Percentiles rank a stretch among this genome's conserved stretches.
These are phyloP conservation scores for Aspergillus fumigatiaffinis DNA, from an alignment of 2,329 filamentous ascomycete genomes.

Conservation along the genomic window DNA sequence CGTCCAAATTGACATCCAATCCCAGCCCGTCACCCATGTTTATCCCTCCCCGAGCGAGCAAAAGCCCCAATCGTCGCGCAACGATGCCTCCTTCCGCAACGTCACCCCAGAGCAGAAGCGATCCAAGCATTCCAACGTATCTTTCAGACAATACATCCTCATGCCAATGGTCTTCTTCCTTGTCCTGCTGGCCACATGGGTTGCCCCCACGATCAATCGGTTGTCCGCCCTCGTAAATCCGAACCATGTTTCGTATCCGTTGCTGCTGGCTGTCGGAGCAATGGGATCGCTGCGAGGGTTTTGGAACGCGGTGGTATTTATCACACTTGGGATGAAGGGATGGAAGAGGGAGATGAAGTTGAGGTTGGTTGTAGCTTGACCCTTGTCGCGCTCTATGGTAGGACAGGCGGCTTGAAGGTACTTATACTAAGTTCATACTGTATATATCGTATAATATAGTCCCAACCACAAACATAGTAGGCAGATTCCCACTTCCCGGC, in stretches of 20 bases:
- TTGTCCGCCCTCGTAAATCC: conserved; percentile 30
- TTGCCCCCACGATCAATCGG: conserved; percentile 36
- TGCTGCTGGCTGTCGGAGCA: conserved; percentile 31
- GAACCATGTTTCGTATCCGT: conserved; percentile 22
- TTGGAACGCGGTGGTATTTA: conserved; percentile 38
- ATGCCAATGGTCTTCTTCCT: conserved; percentile 39
- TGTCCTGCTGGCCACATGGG: conserved; percentile 34
- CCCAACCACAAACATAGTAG: too few species aligned
- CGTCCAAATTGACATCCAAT: too few species aligned
- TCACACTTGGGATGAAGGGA: conserved; percentile 36
- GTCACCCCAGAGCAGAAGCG: too few species aligned
- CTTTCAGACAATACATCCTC: conserved; percentile 37
- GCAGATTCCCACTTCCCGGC: too few species aligned
- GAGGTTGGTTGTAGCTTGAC: too few species aligned
- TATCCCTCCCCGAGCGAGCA: conserved; percentile 1
- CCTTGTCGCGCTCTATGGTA: too few species aligned
- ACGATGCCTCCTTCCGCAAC: not conserved
- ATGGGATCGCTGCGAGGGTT: conserved; percentile 36
- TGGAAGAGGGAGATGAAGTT: conserved; percentile 10
- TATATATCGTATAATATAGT: too few species aligned
- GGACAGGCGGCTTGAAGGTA: too few species aligned
- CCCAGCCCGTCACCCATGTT: too few species aligned
- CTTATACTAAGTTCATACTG: too few species aligned
- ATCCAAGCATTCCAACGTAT: conserved; percentile 17
- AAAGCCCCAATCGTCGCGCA: not conserved